Conservation (phyloP, 208 protist genomes). For the Wallacemonas sp. region DNA sequence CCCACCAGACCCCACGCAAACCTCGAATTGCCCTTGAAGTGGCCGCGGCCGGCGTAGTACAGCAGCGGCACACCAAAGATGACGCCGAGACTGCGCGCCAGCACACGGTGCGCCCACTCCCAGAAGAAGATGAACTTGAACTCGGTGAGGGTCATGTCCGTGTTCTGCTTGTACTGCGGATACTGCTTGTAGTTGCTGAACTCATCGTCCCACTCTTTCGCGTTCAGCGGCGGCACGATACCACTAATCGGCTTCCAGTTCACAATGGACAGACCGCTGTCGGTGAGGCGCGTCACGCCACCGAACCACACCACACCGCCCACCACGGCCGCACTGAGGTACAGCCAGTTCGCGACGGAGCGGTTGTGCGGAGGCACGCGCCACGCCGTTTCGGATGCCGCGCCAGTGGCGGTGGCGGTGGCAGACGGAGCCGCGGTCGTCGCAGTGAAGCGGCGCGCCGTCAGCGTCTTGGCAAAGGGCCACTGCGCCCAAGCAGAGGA, state of each 20-base stretch:
- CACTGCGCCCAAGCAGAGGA: not conserved
- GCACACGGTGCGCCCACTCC: slow-evolving; percentile 95
- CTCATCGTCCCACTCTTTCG: slow-evolving; percentile 94
- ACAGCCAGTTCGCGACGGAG: slow-evolving; percentile 88
- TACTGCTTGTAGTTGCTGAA: slow-evolving; percentile 97
- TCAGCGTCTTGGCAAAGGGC: not conserved
- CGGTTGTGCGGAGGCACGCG: slow-evolving; percentile 46
- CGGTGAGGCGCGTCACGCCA: slow-evolving; percentile 94
- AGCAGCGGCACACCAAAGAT: slow-evolving; percentile 90
- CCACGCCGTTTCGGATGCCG: slow-evolving; percentile 13
- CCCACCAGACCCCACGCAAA: slow-evolving; percentile 55
- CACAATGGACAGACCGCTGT: slow-evolving; percentile 95
- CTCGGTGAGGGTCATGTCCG: slow-evolving; percentile 92
- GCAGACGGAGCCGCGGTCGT: not conserved
- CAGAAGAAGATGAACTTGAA: slow-evolving; percentile 98
- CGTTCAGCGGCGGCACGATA: slow-evolving; percentile 84
- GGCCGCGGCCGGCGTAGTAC: slow-evolving; percentile 80
- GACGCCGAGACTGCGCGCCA: slow-evolving; percentile 91
- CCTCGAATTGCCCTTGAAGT: slow-evolving; percentile 46
- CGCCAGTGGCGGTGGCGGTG: not conserved
- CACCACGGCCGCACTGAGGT: slow-evolving; percentile 80
- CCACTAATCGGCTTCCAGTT: slow-evolving; percentile 94
- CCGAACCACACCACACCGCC: slow-evolving; percentile 93
- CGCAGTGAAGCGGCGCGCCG: not conserved
- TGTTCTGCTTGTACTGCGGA: slow-evolving; percentile 95